These are phyloP conservation scores for Golubevia pallescens DNA, from an alignment of 1,284 basidiomycete genomes.

Conservation along the genomic window DNA sequence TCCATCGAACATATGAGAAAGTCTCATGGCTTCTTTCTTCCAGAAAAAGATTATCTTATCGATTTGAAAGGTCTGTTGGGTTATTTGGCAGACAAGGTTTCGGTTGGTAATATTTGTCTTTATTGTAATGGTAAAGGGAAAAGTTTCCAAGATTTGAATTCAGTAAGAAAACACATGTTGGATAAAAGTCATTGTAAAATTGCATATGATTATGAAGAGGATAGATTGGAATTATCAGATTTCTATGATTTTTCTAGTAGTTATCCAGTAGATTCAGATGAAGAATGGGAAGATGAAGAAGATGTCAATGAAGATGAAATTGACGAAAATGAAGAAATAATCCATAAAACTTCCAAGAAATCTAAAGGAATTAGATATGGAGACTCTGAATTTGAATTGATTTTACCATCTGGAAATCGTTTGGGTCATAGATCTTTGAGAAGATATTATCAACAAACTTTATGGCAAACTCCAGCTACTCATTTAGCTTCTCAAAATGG, in stretches of 20 bases:
- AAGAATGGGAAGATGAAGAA: constrained; percentile 23
- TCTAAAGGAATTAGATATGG: constrained; percentile 27
- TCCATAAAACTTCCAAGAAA: too few species aligned
- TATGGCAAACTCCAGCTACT: too few species aligned
- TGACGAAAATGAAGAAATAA: constrained; percentile 3
- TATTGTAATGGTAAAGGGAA: constrained; percentile 70
- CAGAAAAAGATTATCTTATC: constrained; percentile 87
- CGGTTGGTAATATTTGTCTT: constrained; percentile 89
- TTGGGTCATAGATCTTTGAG: constrained; percentile 89
- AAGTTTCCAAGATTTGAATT: constrained; percentile 22
- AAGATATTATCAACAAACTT: constrained; percentile 80
- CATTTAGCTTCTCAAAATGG: too few species aligned
- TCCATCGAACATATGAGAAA: constrained; percentile 87
- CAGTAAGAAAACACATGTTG: constrained; percentile 58
- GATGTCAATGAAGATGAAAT: constrained; percentile 18
- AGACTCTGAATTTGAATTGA: constrained; percentile 78
- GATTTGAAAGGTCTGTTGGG: constrained; percentile 81
- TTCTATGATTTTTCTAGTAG: constrained; percentile 89
- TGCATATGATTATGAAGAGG: constrained; percentile 80
- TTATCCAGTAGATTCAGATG: constrained; percentile 69
- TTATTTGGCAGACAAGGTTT: constrained; percentile 92
- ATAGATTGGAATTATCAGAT: constrained; percentile 86
- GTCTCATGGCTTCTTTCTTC: constrained; percentile 92
- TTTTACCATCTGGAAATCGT: constrained; percentile 87
- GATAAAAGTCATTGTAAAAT: constrained; percentile 83